Conservation (phyloP, 148 eudicot species). For the Mesembryanthemum crystallinum region DNA sequence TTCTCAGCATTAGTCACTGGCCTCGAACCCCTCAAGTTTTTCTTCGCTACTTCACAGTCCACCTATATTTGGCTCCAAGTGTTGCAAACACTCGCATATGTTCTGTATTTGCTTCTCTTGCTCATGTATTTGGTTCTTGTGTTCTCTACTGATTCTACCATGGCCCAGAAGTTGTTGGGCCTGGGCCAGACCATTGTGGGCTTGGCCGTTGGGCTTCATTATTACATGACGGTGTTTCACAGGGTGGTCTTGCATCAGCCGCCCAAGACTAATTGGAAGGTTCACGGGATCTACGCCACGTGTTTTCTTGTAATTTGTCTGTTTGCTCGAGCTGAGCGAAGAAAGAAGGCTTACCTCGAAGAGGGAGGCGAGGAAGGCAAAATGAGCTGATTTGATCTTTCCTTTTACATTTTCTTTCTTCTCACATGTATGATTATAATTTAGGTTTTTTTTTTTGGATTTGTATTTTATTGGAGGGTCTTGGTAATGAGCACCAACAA, state of each 20-base stretch:
- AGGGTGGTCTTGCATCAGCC: constrained; percentile 72
- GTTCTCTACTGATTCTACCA: constrained; percentile 63
- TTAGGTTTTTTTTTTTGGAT: not conserved
- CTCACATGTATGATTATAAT: not conserved
- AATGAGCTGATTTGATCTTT: constrained; percentile 39
- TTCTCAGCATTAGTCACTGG: constrained; percentile 67
- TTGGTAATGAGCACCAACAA: no score
- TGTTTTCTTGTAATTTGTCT: constrained; percentile 81
- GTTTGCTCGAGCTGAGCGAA: constrained; percentile 59
- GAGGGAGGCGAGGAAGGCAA: constrained; percentile 79
- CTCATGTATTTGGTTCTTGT: constrained; percentile 72
- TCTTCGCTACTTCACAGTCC: constrained; percentile 73
- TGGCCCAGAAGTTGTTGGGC: constrained; percentile 62
- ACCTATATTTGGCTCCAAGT: constrained; percentile 75
- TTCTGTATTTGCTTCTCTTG: constrained; percentile 58
- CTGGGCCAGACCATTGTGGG: constrained; percentile 82
- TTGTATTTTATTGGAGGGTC: not conserved
- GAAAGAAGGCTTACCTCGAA: constrained; percentile 76
- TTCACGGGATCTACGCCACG: constrained; percentile 84
- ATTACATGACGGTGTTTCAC: constrained; percentile 84
- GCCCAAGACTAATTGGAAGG: constrained; percentile 79
- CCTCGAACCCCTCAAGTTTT: constrained; percentile 71
- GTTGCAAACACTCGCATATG: constrained; percentile 70
- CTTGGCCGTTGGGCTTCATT: constrained; percentile 85
- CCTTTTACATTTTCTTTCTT: not conserved